Evolutionary conservation across 257 asterid species (phyloP).

Genomic region (Ballota nigra): DNA sequence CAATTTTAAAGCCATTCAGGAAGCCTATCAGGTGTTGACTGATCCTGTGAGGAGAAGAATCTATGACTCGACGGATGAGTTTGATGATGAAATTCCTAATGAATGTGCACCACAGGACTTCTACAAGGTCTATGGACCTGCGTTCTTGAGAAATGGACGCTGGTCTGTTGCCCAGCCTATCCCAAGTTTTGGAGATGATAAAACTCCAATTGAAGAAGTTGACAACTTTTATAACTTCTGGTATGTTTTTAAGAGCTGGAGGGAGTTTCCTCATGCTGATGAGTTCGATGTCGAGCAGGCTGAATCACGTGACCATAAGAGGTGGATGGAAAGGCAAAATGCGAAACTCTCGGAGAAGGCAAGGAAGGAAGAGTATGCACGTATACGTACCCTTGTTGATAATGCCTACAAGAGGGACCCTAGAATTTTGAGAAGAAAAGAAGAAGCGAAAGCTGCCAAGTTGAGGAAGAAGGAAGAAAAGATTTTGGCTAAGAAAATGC

Average conservation of each 20-base stretch:
- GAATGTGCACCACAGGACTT: constrained; percentile 91
- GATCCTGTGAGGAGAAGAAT: constrained; percentile 93
- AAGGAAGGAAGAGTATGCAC: constrained; percentile 78
- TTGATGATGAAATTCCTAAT: constrained; percentile 88
- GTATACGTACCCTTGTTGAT: constrained; percentile 85
- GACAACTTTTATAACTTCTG: constrained; percentile 82
- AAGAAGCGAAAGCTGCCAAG: constrained; percentile 78
- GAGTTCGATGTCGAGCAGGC: constrained; percentile 96
- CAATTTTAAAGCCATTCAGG: constrained; percentile 91
- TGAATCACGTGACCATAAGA: constrained; percentile 87
- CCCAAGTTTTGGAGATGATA: constrained; percentile 80
- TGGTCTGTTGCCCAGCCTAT: constrained; percentile 82
- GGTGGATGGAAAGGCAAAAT: constrained; percentile 99
- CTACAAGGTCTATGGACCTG: constrained; percentile 94
- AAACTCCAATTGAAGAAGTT: constrained; percentile 57
- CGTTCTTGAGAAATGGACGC: constrained; percentile 93
- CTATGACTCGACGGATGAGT: constrained; percentile 94
- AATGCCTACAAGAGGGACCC: constrained; percentile 92
- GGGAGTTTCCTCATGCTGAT: constrained; percentile 96
- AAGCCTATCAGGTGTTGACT: constrained; percentile 80
- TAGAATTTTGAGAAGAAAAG: constrained; percentile 76
- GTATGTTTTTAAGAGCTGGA: constrained; percentile 95
- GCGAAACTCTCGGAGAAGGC: constrained; percentile 93
- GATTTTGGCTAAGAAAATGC: constrained; percentile 73
- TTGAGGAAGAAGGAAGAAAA: constrained; percentile 89